Percentiles rank a stretch among this genome's conserved stretches.
Conservation (phyloP, 2,329 filamentous ascomycete species). For the Pleomassaria siparia region DNA sequence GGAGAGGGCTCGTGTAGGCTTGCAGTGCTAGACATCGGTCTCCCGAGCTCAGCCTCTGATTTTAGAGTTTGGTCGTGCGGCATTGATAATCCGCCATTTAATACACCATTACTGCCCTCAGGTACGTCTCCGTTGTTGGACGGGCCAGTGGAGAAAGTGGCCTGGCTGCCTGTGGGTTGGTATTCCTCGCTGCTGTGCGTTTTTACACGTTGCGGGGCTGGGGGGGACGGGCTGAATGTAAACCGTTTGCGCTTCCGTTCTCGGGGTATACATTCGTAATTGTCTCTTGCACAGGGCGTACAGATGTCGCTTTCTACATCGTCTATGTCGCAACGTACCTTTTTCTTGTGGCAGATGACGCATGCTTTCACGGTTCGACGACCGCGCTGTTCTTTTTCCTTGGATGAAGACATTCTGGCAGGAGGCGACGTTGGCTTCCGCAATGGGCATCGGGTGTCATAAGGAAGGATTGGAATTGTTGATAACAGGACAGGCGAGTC, state of each 20-base stretch:
- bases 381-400: conserved; percentile 20
- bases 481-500: background rate
- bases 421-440: background rate
- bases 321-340: conserved; percentile 37
- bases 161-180: conserved; percentile 12
- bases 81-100: conserved; percentile 6
- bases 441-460: background rate
- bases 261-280: conserved; percentile 35
- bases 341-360: conserved; percentile 49
- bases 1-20: conserved; percentile 23
- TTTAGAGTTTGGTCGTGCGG: conserved; percentile 17
- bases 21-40: conserved; percentile 23
- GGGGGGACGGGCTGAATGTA: conserved; percentile 35
- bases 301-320: conserved; percentile 39
- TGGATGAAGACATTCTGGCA: conserved; percentile 5
- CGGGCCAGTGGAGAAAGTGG: conserved; percentile 7
- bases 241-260: conserved; percentile 37
- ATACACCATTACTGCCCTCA: conserved; percentile 6
- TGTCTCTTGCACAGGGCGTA: conserved; percentile 39
- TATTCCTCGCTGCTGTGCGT: conserved; percentile 11
- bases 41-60: conserved; percentile 20
- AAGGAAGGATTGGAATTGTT: background rate
- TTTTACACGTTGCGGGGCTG: conserved; percentile 16
- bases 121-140: conserved; percentile 6
- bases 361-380: conserved; percentile 40